phyloP scores from a whole-genome alignment of 169 alveolate genomes.

The Eimeria acervulina region DNA sequence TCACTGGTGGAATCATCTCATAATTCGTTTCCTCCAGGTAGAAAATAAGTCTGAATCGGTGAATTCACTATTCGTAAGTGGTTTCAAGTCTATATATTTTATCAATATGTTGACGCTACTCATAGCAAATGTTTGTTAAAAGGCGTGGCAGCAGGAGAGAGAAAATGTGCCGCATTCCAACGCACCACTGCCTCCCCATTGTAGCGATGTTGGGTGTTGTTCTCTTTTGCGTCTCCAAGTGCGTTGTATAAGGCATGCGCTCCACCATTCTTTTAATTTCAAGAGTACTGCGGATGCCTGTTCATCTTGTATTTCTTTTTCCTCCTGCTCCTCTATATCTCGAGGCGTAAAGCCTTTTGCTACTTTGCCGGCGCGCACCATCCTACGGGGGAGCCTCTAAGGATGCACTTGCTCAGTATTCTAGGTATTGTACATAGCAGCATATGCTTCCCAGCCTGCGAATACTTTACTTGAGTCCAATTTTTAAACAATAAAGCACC shows the following conservation, averaged over 20 bases:
- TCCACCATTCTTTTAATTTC: slow-evolving; percentile 10
- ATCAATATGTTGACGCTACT: not conserved
- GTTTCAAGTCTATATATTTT: not conserved
- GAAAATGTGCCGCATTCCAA: not conserved
- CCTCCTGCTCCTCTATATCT: not conserved
- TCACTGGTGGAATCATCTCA: not conserved
- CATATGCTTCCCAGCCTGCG: no score
- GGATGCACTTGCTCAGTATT: not conserved
- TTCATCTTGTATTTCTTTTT: not conserved
- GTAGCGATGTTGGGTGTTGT: not conserved
- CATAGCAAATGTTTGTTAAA: not conserved
- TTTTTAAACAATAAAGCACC: no score
- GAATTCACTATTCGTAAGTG: no score
- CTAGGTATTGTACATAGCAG: not conserved
- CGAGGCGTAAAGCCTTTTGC: slow-evolving; percentile 59
- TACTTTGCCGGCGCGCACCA: slow-evolving; percentile 72
- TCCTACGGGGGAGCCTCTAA: not conserved
- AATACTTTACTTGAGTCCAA: no score
- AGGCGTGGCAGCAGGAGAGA: not conserved
- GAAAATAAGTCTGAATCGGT: not conserved
- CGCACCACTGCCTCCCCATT: slow-evolving; percentile 7
- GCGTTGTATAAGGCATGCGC: slow-evolving; percentile 42
- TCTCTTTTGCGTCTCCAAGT: slow-evolving; percentile 44
- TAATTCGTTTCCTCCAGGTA: not conserved
- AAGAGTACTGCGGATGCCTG: not conserved